Evolutionary conservation across 495 filamentous ascomycete genomes (phyloP), one percentile per base, ranked within the genome.

Genomic region (Penicillium flavigenum): DNA sequence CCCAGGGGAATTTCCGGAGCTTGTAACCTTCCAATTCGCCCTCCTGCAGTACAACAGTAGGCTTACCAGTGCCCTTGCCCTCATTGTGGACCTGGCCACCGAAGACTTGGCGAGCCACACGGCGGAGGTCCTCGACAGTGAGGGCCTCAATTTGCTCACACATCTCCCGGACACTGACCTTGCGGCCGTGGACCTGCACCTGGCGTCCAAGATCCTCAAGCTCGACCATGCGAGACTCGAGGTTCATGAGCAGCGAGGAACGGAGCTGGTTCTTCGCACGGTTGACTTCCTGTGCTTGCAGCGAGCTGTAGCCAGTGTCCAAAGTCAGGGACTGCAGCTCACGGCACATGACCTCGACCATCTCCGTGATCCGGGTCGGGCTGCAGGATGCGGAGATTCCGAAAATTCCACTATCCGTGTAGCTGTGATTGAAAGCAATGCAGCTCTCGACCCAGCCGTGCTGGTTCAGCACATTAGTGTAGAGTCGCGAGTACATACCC

Each of bases 201-300:
- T 98, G 94, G 57, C 94, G 80, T 38, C 95, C 94, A 6, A 99
- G 80, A 73, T 99, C 94, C 77, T 99, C 94, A n/a, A 99, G 77
- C 73, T 97, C 95, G 12, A 98, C 91, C 94, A 98, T 97, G 42
- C 95, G 83, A 57, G 85, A 89, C 77, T 99, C 94, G 0, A 99
- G 82, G 75, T 99, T 99, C 95, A 99, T 98, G 39, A 99, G 82
- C 24, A 99, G 77, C 41, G 86, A 89, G 12, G 87, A 91, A 36
- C 91, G 82, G 34, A 99, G 85, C 77, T 98, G 95, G 68, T 99
- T 99, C 83, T 99, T 99, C 11, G 94, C 94, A n/a, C 94, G 85
- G 68, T 87, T 86, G 24, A 99, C 94, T 74, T 98, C 94, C 43
- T 77, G 82, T 2, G 81, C 68, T 61, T 87, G 81, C n/a, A 99